phyloP scores from a whole-genome alignment of 2,329 filamentous ascomycete genomes.

The Chrysosporium keratinophilum region DNA sequence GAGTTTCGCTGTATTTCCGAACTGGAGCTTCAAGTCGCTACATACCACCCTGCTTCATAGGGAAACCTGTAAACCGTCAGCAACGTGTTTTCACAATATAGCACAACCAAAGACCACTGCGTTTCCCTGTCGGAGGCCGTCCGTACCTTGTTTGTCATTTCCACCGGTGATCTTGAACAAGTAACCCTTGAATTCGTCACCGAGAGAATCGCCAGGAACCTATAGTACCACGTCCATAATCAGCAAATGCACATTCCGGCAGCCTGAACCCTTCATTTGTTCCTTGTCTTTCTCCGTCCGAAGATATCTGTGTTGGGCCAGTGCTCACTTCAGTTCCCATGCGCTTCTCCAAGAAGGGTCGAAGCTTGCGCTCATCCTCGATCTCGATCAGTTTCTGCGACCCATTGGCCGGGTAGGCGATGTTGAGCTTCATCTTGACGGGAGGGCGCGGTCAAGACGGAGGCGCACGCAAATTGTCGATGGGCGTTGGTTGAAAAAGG shows the following conservation, averaged over 20 bases:
- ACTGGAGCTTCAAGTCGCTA: slow-evolving; percentile 23
- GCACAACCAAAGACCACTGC: background rate
- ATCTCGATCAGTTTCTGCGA: slow-evolving; percentile 98
- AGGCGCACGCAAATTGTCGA: slow-evolving; percentile 38
- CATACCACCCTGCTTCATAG: slow-evolving; percentile 94
- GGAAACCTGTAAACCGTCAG: slow-evolving; percentile 55
- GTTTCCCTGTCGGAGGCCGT: background rate
- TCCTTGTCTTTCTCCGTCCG: slow-evolving; percentile 8
- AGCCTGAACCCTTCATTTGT: slow-evolving; percentile 15
- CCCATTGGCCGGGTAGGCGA: slow-evolving; percentile 95
- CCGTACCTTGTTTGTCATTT: slow-evolving; percentile 94
- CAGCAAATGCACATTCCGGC: slow-evolving; percentile 25
- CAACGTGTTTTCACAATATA: background rate
- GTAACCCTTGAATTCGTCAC: slow-evolving; percentile 99
- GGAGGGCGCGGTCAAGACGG: slow-evolving; percentile 40
- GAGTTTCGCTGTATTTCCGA: slow-evolving; percentile 14
- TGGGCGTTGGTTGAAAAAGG: slow-evolving; percentile 27
- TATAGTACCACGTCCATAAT: slow-evolving; percentile 33
- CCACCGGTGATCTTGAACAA: slow-evolving; percentile 98
- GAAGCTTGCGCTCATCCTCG: slow-evolving; percentile 98
- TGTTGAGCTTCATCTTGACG: slow-evolving; percentile 66
- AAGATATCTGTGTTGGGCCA: slow-evolving; percentile 18
- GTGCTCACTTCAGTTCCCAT: slow-evolving; percentile 50
- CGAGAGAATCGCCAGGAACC: slow-evolving; percentile 86
- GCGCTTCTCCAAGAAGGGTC: slow-evolving; percentile 97